These are phyloP conservation scores for Rhododendron ferrugineum DNA, from an alignment of 148 eudicot species.

Conservation along the genomic window DNA sequence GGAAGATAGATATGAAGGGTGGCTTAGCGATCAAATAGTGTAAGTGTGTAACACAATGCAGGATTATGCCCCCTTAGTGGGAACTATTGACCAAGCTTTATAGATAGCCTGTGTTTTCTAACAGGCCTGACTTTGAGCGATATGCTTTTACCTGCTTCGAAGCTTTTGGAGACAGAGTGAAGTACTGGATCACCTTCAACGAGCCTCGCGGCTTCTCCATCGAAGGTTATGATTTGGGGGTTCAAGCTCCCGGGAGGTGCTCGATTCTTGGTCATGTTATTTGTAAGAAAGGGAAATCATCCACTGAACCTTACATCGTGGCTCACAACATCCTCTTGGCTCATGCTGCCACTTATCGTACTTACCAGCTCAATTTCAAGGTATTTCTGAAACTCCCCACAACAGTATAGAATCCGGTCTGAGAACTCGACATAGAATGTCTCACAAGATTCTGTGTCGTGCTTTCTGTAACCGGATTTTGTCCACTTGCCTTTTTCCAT, in stretches of 20 bases:
- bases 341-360: slow-evolving; percentile 68
- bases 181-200: slow-evolving; percentile 94
- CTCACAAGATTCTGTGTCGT: background rate
- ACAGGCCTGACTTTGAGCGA: slow-evolving; percentile 65
- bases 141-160: slow-evolving; percentile 82
- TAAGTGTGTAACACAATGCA: slow-evolving; percentile 23
- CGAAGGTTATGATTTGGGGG: slow-evolving; percentile 73
- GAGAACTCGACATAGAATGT: background rate
- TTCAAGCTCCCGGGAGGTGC: slow-evolving; percentile 97
- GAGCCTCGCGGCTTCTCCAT: slow-evolving; percentile 83
- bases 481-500: background rate
- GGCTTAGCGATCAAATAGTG: slow-evolving; percentile 68
- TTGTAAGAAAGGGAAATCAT: slow-evolving; percentile 72
- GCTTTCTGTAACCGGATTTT: background rate
- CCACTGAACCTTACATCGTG: slow-evolving; percentile 74
- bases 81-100: background rate
- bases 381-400: slow-evolving; percentile 23
- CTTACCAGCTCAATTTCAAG: slow-evolving; percentile 69
- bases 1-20: slow-evolving; percentile 83
- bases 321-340: slow-evolving; percentile 86
- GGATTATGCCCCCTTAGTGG: background rate
- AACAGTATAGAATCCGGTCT: background rate
- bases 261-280: slow-evolving; percentile 67
- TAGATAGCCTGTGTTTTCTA: background rate
- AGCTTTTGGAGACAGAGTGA: slow-evolving; percentile 88